Base-by-base conservation (phyloP, 768 basidiomycete genomes). In the Psilocybe cubensis region DNA sequence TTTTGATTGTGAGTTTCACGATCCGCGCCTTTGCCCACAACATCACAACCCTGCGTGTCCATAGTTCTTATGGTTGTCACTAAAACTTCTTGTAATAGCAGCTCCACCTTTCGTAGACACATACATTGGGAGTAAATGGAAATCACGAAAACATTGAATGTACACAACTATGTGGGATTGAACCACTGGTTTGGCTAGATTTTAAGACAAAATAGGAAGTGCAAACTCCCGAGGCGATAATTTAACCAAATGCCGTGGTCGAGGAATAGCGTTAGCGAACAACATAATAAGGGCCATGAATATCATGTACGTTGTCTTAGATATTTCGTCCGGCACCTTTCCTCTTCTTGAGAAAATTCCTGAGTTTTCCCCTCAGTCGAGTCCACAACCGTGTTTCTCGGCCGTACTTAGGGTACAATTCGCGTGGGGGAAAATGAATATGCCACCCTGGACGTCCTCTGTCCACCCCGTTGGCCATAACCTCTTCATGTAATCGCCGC, bases 381-480 rank as follows among this genome's bases (percentile, higher is more conserved):
- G 56, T 46, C 66, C 75, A 77, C 42, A 65, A 56, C 20, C 68
- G 68, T 53, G 67, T 57, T 60, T 78, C 74, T 57, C 54, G 66
- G 52, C 75, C 77, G 29, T 66, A 67, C 52, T 57, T 57, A 52
- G 65, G 65, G 54, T 72, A 76, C 27, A 77, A 47, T 40, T 61
- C 60, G 54, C 65, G 67, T 40, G 56, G 59, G 14, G 71, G 67
- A 35, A 62, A 62, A 46, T 70, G 63, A 25, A 45, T 25, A 40
- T 65, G 62, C 40, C 47, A 59, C 31, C 33, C 45, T 25, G 55
- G 29, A 35, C 56, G 57, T 11, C 56, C 45, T 45, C 45, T 47
- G 43, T 56, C 57, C 49, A 43, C 41, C 27, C 55, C 60, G 20
- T 64, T 67, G 9, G 64, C 27, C 12, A 66, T 54, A n/a, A 49